phyloP scores from a whole-genome alignment of 1,284 basidiomycete species.

The Coriolopsis trogii region DNA sequence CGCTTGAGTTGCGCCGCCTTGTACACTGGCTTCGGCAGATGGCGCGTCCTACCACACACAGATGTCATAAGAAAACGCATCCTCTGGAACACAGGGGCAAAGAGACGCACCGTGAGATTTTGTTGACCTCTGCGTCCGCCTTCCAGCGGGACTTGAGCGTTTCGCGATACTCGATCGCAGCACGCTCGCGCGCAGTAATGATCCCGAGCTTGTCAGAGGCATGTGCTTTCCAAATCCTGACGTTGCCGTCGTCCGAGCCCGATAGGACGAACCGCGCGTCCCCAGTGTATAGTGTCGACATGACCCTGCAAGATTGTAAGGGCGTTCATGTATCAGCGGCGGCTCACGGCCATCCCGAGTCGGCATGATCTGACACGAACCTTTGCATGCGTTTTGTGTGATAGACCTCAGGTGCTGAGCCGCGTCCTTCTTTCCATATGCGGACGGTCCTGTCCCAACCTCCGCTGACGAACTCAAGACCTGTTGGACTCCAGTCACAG shows the following conservation, averaged over 20 bases:
- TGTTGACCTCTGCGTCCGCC: slow-evolving; percentile 80
- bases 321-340: too few species aligned
- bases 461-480: slow-evolving; percentile 94
- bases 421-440: slow-evolving; percentile 90
- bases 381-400: slow-evolving; percentile 99
- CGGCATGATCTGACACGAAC: slow-evolving; percentile 40
- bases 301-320: too few species aligned
- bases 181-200: slow-evolving; percentile 89
- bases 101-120: slow-evolving; percentile 71
- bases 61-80: slow-evolving; percentile 6
- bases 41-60: slow-evolving; percentile 64
- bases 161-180: slow-evolving; percentile 91
- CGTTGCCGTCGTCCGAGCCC: slow-evolving; percentile 97
- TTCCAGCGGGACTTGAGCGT: slow-evolving; percentile 91
- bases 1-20: slow-evolving; percentile 87
- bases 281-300: slow-evolving; percentile 79
- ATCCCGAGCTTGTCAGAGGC: slow-evolving; percentile 94
- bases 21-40: slow-evolving; percentile 90
- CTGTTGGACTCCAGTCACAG: slow-evolving; percentile 94
- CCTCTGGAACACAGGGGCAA: neutral
- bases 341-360: too few species aligned
- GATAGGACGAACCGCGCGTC: slow-evolving; percentile 94
- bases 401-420: slow-evolving; percentile 88
- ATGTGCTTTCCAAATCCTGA: slow-evolving; percentile 95
- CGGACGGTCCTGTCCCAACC: slow-evolving; percentile 95